Evolutionary conservation across 441 rosid species (phyloP), one percentile per base, ranked within the genome.

Genomic region (Biscutella laevigata): DNA sequence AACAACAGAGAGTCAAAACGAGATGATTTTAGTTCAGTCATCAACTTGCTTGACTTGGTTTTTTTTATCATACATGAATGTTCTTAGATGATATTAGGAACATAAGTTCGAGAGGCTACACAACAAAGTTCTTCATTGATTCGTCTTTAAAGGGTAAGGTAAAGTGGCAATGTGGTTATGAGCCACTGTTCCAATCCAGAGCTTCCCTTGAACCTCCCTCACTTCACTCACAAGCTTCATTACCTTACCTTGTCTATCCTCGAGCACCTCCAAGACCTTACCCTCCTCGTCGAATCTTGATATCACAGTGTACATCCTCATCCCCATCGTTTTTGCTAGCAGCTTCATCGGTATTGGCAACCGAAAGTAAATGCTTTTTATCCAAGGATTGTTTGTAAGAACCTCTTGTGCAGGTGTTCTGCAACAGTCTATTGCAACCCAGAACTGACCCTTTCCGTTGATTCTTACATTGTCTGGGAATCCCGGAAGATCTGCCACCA

Each of bases 361-460:
- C 54, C 95, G 65, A 42, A 86, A 88, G 66, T 86, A 88, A 41
- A 92, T 17, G 58, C 71, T 80, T 61, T 71, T 82, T 15, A 91
- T 64, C 96, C 96, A 91, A 33, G 98, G 96, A 57, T 83, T 75
- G 38, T 76, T 62, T 5, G 87, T 37, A 4, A 91, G 79, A 27
- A 83, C 35, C 49, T 88, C 94, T 51, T 91, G 94, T 17, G 91
- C 79, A 2, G 76, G 80, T 1, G 95, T 91, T 42, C 96, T 58
- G 68, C 98, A 88, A 58, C 95, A 91, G 45, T 88, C 98, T 47
- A 91, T 88, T 6, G 98, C 98, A 27, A 91, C 98, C 98, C 96
- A 91, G 55, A 77, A 91, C 53, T 88, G 74, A 11, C 94, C 96
- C 50, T 72, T 80, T 1, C 80, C 86, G 41, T 91, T 91, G 39